Evolutionary conservation across 2,329 filamentous ascomycete species (phyloP), one percentile per base, ranked within the genome.

Genomic region (Ascochyta viciae-villosae): DNA sequence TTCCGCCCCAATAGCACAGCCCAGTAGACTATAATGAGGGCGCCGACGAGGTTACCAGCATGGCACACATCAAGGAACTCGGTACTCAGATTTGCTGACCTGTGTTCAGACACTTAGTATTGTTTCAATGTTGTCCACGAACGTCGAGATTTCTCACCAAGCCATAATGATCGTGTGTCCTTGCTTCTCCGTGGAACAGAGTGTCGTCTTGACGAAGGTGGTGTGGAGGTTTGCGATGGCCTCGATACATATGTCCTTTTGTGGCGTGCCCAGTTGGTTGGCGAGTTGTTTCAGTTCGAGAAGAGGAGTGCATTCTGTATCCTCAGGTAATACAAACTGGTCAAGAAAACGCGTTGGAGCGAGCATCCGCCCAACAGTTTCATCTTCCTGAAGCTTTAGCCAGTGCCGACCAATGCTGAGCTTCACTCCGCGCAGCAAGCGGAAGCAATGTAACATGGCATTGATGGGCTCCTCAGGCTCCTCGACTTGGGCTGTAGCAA

Each of bases 401-500:
- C 66, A 68, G 42, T 70, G 60, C 13, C 57, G 54, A 6, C 61
- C 50, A 9, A 70, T 60, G 24, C 66, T 67, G 6, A 70, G 45
- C 40, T 60, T 63, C 23, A 73, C 65, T 13, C 70, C 70, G 22
- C 69, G 66, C 10, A 70, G 50, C 8, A 73, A 45, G 47, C 65
- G 65, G 50, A 73, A 70, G 56, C 68, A 70, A 37, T 73, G 70
- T 24, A 68, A 57, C 15, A 73, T 57, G 23, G 64, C 62, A 13
- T 50, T 48, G 12, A 73, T 62, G 7, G 70, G 64, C 49, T 73
- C 64, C 16, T 70, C 67, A 22, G 68, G 66, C 37, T 58, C 57
- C 38, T 68, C 64, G 5, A 70, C 49, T 27, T 66, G 66, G 9
- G 65, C 68, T 8, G 64, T 65, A 9, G 59, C 68, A 44, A 73